Evolutionary conservation across 352 stramenopile species (phyloP).

Genomic region (Phytopythium vexans): DNA sequence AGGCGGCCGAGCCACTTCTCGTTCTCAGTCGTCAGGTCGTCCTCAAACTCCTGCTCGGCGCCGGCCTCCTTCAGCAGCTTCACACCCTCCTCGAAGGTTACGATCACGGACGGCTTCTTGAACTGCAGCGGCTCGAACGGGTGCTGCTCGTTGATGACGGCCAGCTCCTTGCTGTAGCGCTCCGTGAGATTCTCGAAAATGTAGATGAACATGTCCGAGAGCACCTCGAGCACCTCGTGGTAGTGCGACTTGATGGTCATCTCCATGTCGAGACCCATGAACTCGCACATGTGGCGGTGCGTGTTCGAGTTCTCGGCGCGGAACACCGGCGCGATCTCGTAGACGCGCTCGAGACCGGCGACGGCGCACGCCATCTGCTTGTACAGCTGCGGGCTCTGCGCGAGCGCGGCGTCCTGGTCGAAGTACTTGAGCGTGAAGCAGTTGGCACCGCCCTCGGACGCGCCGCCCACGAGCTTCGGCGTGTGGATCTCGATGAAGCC

Average conservation of each 20-base stretch:
- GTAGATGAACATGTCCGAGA: slow-evolving; percentile 98
- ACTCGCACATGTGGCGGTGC: slow-evolving; percentile 99
- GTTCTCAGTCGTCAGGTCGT: slow-evolving; percentile 93
- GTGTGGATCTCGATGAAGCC: slow-evolving; percentile 99
- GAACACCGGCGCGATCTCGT: slow-evolving; percentile 99
- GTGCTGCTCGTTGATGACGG: slow-evolving; percentile 95
- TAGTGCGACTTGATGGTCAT: slow-evolving; percentile 99
- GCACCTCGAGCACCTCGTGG: slow-evolving; percentile 97
- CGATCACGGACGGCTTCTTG: slow-evolving; percentile 90
- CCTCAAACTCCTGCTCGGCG: slow-evolving; percentile 67
- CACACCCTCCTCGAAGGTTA: slow-evolving; percentile 94
- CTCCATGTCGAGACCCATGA: slow-evolving; percentile 99
- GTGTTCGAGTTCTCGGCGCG: slow-evolving; percentile 99
- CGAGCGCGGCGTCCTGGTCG: slow-evolving; percentile 95
- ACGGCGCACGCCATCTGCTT: slow-evolving; percentile 99
- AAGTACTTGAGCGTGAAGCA: slow-evolving; percentile 99
- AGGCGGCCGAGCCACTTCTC: slow-evolving; percentile 96
- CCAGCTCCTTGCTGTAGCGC: slow-evolving; percentile 93
- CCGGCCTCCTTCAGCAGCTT: slow-evolving; percentile 89
- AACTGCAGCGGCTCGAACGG: slow-evolving; percentile 98
- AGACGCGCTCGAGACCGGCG: slow-evolving; percentile 97
- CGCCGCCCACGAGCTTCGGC: slow-evolving; percentile 97
- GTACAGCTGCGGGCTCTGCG: slow-evolving; percentile 98
- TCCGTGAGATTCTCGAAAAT: slow-evolving; percentile 98
- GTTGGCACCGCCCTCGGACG: slow-evolving; percentile 96